Evolutionary conservation across 148 eudicot species (phyloP).

Genomic region (Talinum fruticosum): DNA sequence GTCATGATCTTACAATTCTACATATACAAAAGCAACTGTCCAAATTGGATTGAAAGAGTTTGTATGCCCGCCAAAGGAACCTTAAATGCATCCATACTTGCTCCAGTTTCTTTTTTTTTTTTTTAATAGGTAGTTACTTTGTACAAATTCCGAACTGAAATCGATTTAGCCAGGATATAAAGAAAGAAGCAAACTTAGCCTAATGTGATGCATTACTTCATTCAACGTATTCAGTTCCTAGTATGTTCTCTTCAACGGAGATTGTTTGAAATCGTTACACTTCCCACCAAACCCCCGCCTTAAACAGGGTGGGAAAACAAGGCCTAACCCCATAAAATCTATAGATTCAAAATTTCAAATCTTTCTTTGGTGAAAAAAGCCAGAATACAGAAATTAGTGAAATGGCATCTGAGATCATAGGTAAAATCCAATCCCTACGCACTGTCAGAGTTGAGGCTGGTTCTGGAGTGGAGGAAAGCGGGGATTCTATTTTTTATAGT

Average conservation of each 20-base stretch:
- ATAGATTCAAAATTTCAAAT: no score
- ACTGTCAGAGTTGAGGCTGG: no score
- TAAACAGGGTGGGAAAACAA: neutral
- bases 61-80: neutral
- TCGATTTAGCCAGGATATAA: neutral
- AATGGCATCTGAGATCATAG: no score
- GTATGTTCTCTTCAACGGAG: neutral
- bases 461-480: no score
- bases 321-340: neutral
- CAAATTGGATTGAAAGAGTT: neutral
- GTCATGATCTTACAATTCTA: neutral
- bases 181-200: neutral
- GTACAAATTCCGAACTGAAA: neutral
- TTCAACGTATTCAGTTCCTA: neutral
- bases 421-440: no score
- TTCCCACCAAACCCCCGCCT: neutral
- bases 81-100: neutral
- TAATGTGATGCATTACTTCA: neutral
- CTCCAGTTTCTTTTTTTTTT: no score
- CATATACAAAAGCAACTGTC: neutral
- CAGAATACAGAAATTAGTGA: neutral
- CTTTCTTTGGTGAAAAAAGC: neutral
- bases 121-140: neutral
- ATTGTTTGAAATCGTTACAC: neutral
- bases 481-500: no score